Percentiles rank a stretch among this genome's conserved stretches.
phyloP scores from a whole-genome alignment of 345 rosid species.

The Gynandropsis gynandra region DNA sequence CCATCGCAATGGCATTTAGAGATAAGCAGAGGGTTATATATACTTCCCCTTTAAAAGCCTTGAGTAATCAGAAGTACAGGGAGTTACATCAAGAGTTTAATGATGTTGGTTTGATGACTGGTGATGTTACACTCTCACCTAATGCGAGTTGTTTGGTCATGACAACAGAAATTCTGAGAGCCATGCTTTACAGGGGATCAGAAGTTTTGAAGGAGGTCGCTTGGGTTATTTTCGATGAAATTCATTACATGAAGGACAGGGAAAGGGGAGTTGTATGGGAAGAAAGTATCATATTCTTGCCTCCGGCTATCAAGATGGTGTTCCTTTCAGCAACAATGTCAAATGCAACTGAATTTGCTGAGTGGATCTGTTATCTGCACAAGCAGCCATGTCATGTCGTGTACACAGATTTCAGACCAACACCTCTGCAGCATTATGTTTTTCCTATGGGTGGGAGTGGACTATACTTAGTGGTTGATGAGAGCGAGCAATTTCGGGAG shows the following conservation, averaged over 20 bases:
- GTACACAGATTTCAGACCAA: conserved; percentile 93
- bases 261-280: conserved; percentile 99
- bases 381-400: conserved; percentile 98
- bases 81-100: conserved; percentile 87
- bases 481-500: conserved; percentile 86
- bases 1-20: conserved; percentile 93
- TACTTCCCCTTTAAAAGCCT: conserved; percentile 91
- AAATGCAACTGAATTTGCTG: conserved; percentile 94
- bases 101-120: conserved; percentile 98
- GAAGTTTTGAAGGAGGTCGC: conserved; percentile 97
- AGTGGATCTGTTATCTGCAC: conserved; percentile 93
- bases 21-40: conserved; percentile 93
- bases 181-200: conserved; percentile 93
- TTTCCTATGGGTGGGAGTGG: conserved; percentile 93
- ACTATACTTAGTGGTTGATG: conserved; percentile 92
- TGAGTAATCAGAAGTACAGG: conserved; percentile 97
- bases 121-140: conserved; percentile 94
- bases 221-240: conserved; percentile 97
- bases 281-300: conserved; percentile 91
- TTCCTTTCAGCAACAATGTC: conserved; percentile 99
- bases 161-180: conserved; percentile 96
- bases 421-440: conserved; percentile 96
- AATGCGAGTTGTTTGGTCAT: conserved; percentile 93
- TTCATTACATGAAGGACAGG: conserved; percentile 96
- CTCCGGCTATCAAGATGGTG: conserved; percentile 96